Percentiles rank a stretch among this genome's conserved stretches.
Conservation (phyloP, 2,329 filamentous ascomycete genomes). For the Aspergillus transmontanensis region DNA sequence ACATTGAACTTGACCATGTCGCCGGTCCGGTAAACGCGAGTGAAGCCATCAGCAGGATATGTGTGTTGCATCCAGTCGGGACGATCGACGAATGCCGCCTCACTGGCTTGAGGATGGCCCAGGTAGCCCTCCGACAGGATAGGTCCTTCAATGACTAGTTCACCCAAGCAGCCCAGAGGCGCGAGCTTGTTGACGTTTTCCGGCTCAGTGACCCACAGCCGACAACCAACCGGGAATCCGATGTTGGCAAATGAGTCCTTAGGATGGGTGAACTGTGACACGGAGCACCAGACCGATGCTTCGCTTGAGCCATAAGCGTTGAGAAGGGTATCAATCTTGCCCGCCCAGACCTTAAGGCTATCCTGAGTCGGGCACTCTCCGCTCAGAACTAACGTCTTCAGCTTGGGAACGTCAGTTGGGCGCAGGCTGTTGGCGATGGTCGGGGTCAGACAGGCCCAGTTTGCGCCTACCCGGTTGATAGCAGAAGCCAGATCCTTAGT, state of each 20-base stretch:
- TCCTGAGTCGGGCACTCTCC: neutral
- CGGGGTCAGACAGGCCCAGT: slow-evolving; percentile 13
- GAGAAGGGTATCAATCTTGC: neutral
- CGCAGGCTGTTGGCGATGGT: neutral
- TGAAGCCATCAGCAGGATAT: neutral
- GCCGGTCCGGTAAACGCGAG: slow-evolving; percentile 30
- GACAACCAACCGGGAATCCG: slow-evolving; percentile 36
- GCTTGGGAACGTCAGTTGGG: neutral
- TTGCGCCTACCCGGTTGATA: slow-evolving; percentile 29
- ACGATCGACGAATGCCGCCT: slow-evolving; percentile 23
- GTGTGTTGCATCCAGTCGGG: slow-evolving; percentile 20
- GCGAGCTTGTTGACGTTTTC: slow-evolving; percentile 37
- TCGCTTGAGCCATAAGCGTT: slow-evolving; percentile 1
- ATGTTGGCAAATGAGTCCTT: slow-evolving; percentile 18
- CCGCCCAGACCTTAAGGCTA: neutral
- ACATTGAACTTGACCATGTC: slow-evolving; percentile 36
- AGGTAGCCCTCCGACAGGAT: slow-evolving; percentile 25
- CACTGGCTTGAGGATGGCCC: slow-evolving; percentile 21
- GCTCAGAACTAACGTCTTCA: neutral
- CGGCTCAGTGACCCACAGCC: slow-evolving; percentile 41
- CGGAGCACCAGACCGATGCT: neutral
- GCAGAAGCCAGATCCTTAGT: slow-evolving; percentile 47
- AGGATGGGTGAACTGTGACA: neutral
- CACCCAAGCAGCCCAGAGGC: slow-evolving; percentile 42
- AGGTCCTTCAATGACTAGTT: slow-evolving; percentile 43